phyloP scores from a whole-genome alignment of 495 filamentous ascomycete species.

The Hyaloscypha bicolor region DNA sequence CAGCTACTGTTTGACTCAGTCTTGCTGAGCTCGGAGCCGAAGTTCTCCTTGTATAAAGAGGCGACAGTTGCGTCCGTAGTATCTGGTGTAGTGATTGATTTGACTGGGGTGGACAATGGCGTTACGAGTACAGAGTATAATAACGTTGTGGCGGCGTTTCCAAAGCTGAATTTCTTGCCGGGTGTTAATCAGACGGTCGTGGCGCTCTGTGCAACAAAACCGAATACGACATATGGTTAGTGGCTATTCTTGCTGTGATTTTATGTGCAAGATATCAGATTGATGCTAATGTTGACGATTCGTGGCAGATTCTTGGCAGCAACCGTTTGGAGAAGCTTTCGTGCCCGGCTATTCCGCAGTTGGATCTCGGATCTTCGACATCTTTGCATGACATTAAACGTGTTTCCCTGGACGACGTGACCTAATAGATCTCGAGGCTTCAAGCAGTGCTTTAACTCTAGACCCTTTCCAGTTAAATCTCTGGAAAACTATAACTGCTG shows the following conservation, averaged over 20 bases:
- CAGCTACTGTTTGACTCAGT: slow-evolving; percentile 49
- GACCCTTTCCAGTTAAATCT: slow-evolving; percentile 9
- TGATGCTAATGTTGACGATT: slow-evolving; percentile 22
- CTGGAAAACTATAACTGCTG: slow-evolving; percentile 12
- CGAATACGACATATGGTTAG: slow-evolving; percentile 43
- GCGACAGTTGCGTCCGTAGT: slow-evolving; percentile 38
- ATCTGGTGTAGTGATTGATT: slow-evolving; percentile 42
- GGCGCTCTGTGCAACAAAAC: slow-evolving; percentile 40
- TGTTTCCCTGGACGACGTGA: slow-evolving; percentile 15
- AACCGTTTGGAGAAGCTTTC: slow-evolving; percentile 33
- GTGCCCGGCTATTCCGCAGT: slow-evolving; percentile 35
- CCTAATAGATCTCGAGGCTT: slow-evolving; percentile 22
- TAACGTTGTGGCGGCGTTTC: slow-evolving; percentile 35
- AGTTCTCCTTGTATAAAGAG: slow-evolving; percentile 44
- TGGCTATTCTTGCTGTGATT: slow-evolving; percentile 25
- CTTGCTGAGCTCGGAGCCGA: slow-evolving; percentile 42
- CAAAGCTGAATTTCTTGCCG: slow-evolving; percentile 35
- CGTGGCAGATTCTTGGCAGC: slow-evolving; percentile 35
- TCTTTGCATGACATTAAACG: slow-evolving; percentile 17
- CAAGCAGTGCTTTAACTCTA: slow-evolving; percentile 20
- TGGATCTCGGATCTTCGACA: slow-evolving; percentile 34
- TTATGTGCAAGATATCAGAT: slow-evolving; percentile 28
- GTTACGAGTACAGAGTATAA: slow-evolving; percentile 40
- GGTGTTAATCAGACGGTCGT: slow-evolving; percentile 38
- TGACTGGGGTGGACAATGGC: slow-evolving; percentile 33